Conservation (phyloP, 1,284 basidiomycete genomes). For the Chondrostereum purpureum region DNA sequence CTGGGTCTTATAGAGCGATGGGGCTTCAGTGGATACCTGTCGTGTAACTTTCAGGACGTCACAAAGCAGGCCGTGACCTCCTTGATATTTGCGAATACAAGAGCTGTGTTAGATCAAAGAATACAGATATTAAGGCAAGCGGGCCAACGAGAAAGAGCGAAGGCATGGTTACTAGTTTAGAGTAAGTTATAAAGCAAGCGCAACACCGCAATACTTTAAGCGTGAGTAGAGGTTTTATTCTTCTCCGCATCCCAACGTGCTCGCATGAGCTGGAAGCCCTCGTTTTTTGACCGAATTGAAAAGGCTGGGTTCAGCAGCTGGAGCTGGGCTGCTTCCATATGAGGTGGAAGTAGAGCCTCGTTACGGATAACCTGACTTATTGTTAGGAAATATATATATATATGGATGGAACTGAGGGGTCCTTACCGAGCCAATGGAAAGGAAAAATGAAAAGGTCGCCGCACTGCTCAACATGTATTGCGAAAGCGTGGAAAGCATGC, state of each 20-base stretch:
- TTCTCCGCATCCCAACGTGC: conserved; percentile 67
- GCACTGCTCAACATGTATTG: conserved; percentile 93
- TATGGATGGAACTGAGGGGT: background rate
- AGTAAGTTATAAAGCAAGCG: too few species aligned
- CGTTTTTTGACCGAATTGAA: conserved; percentile 50
- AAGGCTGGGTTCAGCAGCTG: conserved; percentile 44
- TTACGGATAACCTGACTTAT: conserved; percentile 67
- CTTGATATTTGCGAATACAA: too few species aligned
- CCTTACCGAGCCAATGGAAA: conserved; percentile 75
- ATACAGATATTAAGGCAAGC: background rate
- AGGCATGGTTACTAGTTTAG: too few species aligned
- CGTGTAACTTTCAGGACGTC: background rate
- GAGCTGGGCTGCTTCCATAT: conserved; percentile 53
- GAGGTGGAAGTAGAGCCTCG: conserved; percentile 50
- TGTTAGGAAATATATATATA: conserved; percentile 12
- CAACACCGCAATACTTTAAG: too few species aligned
- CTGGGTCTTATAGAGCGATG: too few species aligned
- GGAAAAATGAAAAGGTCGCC: conserved; percentile 82
- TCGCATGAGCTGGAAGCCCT: conserved; percentile 62
- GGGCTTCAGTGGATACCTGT: background rate
- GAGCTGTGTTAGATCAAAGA: background rate
- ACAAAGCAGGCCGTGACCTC: background rate
- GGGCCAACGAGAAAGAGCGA: too few species aligned
- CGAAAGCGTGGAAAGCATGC: conserved; percentile 80
- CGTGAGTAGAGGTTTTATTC: too few species aligned